Base-by-base conservation (phyloP, 768 basidiomycete species). In the Phanerochaete sordida region DNA sequence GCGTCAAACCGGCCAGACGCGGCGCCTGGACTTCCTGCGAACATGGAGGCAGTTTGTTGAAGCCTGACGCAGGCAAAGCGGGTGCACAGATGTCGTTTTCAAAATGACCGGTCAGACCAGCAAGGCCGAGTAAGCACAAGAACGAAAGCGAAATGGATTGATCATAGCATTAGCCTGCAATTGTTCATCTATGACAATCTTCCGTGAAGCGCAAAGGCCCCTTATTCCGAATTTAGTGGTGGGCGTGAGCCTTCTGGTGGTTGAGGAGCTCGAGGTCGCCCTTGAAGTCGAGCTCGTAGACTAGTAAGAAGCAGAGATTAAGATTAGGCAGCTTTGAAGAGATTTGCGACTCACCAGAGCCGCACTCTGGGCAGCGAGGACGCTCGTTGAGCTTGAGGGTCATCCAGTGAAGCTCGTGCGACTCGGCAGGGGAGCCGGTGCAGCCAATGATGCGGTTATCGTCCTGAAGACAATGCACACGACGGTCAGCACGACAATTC, bases 391-490 rank as follows among this genome's bases (percentile, higher is more conserved):
- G 81, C 61, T 74, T 80, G 66, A 91, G 64, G 62, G 71, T 82
- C 73, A 94, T 85, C 95, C 95, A 98, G 67, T 86, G 79, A 56
- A 95, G 81, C 68, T 98, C 93, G 76, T 98, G 96, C 33, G 94
- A 95, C 75, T 98, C 96, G 47, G 90, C 92, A 11, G 96, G 96
- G 69, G 82, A 86, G 55, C 96, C 96, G 44, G 96, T 95, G 82
- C 95, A 98, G 48, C 96, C 96, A 71, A 98, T 79, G 58, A 92
- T 83, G 62, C 96, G 93, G 63, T 88, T 84, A 37, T 82, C 77
- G 64, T 90, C 90, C 94, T 95, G 59, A 43, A 61, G 37, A 60
- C 50, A 13, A 23, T 59, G 23, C 58, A n/a, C 16, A 30, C 48
- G 16, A 31, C 9, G 53, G 11, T 39, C 3, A 62, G 57, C 26